Evolutionary conservation across 805 yeast genomes (phyloP).

Genomic region (Ogataea pilisensis): DNA sequence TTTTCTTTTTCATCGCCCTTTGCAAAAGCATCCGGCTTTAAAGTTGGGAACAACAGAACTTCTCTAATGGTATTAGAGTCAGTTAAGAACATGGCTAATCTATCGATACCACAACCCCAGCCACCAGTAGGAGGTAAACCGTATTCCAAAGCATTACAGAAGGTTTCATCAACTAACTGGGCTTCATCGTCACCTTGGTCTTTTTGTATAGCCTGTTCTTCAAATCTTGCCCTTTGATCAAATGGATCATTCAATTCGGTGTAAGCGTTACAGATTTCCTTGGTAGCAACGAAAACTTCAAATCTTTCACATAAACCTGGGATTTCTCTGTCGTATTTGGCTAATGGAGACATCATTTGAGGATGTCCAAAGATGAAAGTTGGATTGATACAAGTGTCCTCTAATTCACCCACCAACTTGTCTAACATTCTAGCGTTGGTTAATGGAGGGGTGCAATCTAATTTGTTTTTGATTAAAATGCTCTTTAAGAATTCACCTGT

Average conservation of each 20-base stretch:
- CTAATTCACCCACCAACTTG: constrained; percentile 94
- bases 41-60: constrained; percentile 95
- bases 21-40: constrained; percentile 77
- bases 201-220: constrained; percentile 98
- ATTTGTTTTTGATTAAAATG: constrained; percentile 69
- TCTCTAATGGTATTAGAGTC: constrained; percentile 96
- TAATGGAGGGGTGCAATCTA: constrained; percentile 84
- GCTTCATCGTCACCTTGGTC: constrained; percentile 99
- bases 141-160: constrained; percentile 96
- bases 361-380: constrained; percentile 98
- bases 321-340: constrained; percentile 86
- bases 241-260: constrained; percentile 99
- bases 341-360: constrained; percentile 99
- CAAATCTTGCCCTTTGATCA: constrained; percentile 95
- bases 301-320: constrained; percentile 98
- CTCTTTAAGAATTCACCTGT: constrained; percentile 86
- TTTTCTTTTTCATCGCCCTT: constrained; percentile 33
- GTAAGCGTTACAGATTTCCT: constrained; percentile 97
- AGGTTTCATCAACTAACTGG: constrained; percentile 91
- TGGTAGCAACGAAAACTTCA: constrained; percentile 97
- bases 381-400: constrained; percentile 92
- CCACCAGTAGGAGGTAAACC: constrained; percentile 99
- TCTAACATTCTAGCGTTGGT: constrained; percentile 99
- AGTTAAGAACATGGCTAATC: constrained; percentile 97
- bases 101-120: constrained; percentile 99